Conservation (phyloP, 2,329 filamentous ascomycete species). For the Pseudocercospora fuligena region DNA sequence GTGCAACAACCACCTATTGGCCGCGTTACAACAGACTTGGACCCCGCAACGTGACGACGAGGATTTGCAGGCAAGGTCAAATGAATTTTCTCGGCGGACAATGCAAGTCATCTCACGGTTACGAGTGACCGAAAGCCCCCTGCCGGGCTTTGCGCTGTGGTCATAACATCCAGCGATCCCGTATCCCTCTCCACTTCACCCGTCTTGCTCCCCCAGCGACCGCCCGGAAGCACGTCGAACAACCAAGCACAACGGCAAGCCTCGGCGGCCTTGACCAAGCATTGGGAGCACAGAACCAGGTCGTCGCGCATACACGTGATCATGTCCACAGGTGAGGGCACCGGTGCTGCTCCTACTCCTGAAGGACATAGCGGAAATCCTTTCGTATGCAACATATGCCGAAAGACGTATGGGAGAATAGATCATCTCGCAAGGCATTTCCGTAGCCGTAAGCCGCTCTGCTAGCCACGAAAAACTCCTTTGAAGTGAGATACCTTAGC, state of each 20-base stretch:
- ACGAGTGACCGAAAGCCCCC: background rate
- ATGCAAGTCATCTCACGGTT: slow-evolving; percentile 5
- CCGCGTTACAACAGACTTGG: background rate
- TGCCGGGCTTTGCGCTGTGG: background rate
- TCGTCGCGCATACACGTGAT: slow-evolving; percentile 1
- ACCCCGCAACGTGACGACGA: slow-evolving; percentile 3
- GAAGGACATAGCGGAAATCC: slow-evolving; percentile 20
- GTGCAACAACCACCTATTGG: background rate
- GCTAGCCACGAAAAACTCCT: background rate
- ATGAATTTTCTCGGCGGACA: slow-evolving; percentile 3
- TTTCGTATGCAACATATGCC: slow-evolving; percentile 31
- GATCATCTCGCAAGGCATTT: slow-evolving; percentile 31
- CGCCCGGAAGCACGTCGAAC: slow-evolving; percentile 9
- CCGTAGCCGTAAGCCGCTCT: slow-evolving; percentile 26
- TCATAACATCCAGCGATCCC: slow-evolving; percentile 5
- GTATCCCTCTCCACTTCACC: slow-evolving; percentile 15
- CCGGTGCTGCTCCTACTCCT: background rate
- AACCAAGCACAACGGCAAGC: background rate
- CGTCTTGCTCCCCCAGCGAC: slow-evolving; percentile 11
- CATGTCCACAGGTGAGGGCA: slow-evolving; percentile 12
- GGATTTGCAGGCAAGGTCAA: background rate
- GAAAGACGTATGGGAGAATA: slow-evolving; percentile 30
- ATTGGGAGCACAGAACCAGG: background rate
- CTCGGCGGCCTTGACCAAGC: background rate
- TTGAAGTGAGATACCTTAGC: slow-evolving; percentile 6